Conservation (phyloP, 164 flowering plant genomes). For the Vitis cinerea region DNA sequence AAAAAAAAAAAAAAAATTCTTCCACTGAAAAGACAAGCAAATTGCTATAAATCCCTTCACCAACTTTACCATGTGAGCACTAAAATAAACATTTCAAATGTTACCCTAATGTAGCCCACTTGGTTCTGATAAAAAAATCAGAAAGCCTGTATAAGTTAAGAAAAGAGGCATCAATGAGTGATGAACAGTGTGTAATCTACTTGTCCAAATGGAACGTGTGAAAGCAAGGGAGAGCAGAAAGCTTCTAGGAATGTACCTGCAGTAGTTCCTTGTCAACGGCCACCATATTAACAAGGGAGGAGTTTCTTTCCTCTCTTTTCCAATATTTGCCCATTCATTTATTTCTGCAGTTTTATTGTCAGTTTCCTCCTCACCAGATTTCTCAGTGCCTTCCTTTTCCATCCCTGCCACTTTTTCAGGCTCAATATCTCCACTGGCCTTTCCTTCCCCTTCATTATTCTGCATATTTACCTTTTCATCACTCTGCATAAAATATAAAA, state of each 20-base stretch:
- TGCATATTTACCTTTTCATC: conserved; percentile 3
- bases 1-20: too few relatives aligned
- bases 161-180: background rate
- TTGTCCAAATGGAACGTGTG: background rate
- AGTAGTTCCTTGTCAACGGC: conserved; percentile 67
- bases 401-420: conserved; percentile 25
- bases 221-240: background rate
- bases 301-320: conserved; percentile 30
- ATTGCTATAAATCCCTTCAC: too few relatives aligned
- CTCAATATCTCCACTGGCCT: conserved; percentile 23
- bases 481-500: too few relatives aligned
- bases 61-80: too few relatives aligned
- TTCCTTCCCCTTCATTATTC: conserved; percentile 28
- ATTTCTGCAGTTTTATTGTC: conserved; percentile 19
- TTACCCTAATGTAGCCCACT: conserved; percentile 83
- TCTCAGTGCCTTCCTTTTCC: conserved; percentile 28
- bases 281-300: conserved; percentile 26
- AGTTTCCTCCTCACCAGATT: conserved; percentile 19
- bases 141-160: conserved; percentile 69
- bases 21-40: conserved; percentile 37
- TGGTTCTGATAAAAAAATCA: conserved; percentile 87
- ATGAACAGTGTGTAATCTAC: too few relatives aligned
- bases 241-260: conserved; percentile 40
- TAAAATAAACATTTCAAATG: background rate
- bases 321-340: conserved; percentile 26